Base-by-base conservation (phyloP, 139 green algal species). In the Volvox reticuliferus region DNA sequence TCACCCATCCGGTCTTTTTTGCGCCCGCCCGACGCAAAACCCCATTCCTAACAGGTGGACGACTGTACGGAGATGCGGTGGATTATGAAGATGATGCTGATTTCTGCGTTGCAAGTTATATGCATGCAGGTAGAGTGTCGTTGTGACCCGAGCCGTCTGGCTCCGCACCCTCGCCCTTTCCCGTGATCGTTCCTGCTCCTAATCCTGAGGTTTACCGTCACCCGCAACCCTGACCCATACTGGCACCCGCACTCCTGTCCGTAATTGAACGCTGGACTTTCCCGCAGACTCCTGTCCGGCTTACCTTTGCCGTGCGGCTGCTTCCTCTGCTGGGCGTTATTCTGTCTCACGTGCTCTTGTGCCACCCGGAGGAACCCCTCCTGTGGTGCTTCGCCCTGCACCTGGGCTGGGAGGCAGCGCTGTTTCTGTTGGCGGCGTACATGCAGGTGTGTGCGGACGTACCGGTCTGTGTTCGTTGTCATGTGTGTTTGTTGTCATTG, bases 81-180 rank as follows among this genome's bases (percentile, higher is more conserved):
- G 36, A 84, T 84, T 36, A 84, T 65, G 37, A 84, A 84, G 78
- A 84, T 67, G 78, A 44, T 84, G 36, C 14, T 84, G 24, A 65
- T 84, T 22, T 61, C 37, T 12, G 36, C 36, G 2, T 44, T 84
- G 78, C 36, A 84, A 18, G 37, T 67, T 44, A 22, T 68, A 24
- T 84, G 78, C 36, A 67, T 84, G 78, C 78, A 84, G 78, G 78
- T 84, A 44, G 37, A 30, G 12, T 73, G 65, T 12, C 65, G 12
- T 24, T 5, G 65, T 2, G 65, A 12, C 65, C 44, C 5, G 44
- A 9, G 9, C 9, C 24, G 6, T 24, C 65, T 26, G 65, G 65
- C 65, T 12, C 5, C 12, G n/a, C 12, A 9, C 65, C 65, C 24
- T 73, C 65, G 65, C 65, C 65, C 12, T 73, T 24, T 9, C 65